Evolutionary conservation across 495 filamentous ascomycete genomes (phyloP), one percentile per base, ranked within the genome.

Genomic region (Aeminium ludgeri): DNA sequence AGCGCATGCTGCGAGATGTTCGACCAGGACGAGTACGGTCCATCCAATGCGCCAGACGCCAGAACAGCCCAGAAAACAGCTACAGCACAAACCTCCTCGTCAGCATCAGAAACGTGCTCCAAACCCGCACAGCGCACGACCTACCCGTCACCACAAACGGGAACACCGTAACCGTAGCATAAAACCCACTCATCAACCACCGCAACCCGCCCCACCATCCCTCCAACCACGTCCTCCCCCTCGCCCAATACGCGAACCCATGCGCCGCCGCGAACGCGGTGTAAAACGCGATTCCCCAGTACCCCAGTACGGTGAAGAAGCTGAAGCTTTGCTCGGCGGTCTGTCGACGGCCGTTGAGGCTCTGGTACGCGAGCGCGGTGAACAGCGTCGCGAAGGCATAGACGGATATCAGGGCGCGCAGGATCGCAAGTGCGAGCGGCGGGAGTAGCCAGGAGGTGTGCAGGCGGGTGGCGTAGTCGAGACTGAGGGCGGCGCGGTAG

Each of bases 231-330:
- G 78, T 58, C 6, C 58, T 58, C 33, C 67, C 65, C 18, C 62
- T 59, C 7, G 46, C 20, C 16, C 69, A 69, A 60, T 85, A 86
- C 35, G 60, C 63, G 36, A 73, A 62, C 0, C 78, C 82, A 61
- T 91, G 83, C 16, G 72, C 34, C 3, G 72, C 61, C 0, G 73
- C 60, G 41, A 75, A 59, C 13, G 72, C 61, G 56, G 76, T 77
- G 64, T 89, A 91, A 62, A 86, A 87, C 15, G 66, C 76, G 16
- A 86, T 50, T 0, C 80, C 79, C 80, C 81, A 87, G 64, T 80
- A 86, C 3, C 76, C 79, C 36, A 81, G 57, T 54, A 70, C 68
- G 31, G 83, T 91, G 65, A 91, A 91, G 68, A 70, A 91, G 48
- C 72, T 78, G 66, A 87, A 89, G 36, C 61, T 61, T 31, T 62